Conservation (phyloP, 352 stramenopile species). For the Globisporangium echinulatum region DNA sequence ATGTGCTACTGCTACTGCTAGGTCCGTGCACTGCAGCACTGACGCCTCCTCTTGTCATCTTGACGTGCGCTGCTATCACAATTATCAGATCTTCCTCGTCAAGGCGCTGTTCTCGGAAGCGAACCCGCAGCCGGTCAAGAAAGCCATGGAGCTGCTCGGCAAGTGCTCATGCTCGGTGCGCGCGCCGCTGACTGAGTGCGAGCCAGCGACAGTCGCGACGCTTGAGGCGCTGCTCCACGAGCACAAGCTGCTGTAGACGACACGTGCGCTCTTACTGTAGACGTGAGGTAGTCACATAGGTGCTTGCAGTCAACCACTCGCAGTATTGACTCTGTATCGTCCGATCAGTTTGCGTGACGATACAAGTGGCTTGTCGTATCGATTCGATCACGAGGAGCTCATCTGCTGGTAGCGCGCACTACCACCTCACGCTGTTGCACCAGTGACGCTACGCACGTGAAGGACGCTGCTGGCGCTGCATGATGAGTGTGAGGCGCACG, state of each 20-base stretch:
- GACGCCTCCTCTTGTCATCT: background rate
- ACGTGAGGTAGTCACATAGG: too few species aligned
- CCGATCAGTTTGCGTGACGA: too few species aligned
- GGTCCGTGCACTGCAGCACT: background rate
- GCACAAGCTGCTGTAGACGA: conserved; percentile 62
- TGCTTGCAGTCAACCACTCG: too few species aligned
- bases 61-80: background rate
- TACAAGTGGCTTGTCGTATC: too few species aligned
- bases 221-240: conserved; percentile 60
- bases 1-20: background rate
- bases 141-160: conserved; percentile 82
- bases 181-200: conserved; percentile 68
- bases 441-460: too few species aligned
- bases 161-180: conserved; percentile 77
- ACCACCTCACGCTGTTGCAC: too few species aligned
- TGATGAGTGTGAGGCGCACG: too few species aligned
- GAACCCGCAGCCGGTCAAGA: conserved; percentile 91
- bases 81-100: conserved; percentile 76
- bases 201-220: conserved; percentile 53
- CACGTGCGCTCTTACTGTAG: too few species aligned
- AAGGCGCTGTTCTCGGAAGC: conserved; percentile 89
- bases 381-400: too few species aligned
- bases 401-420: too few species aligned
- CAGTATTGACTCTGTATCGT: background rate
- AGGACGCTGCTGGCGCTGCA: too few species aligned